phyloP scores from a whole-genome alignment of 1,139 yeast genomes.

The Chernovozyma sophiae-reginae region DNA sequence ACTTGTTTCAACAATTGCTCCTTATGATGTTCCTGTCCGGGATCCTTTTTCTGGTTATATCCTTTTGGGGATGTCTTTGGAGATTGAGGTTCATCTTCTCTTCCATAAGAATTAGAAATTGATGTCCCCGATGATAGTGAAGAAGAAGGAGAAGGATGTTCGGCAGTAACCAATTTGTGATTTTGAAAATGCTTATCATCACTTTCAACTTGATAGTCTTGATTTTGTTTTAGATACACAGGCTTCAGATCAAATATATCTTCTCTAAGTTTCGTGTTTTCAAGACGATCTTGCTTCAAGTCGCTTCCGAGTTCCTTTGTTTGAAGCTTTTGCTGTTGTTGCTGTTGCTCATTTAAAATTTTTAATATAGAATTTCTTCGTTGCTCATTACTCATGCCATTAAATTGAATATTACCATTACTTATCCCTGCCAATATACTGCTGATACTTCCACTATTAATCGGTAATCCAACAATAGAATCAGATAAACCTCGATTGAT shows the following conservation, averaged over 20 bases:
- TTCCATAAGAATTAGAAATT: conserved; percentile 29
- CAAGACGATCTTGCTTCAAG: conserved; percentile 1
- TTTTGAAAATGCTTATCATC: too few relatives aligned
- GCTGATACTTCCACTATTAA: conserved; percentile 28
- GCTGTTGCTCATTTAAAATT: conserved; percentile 30
- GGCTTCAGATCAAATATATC: conserved; percentile 35
- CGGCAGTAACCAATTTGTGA: conserved; percentile 1
- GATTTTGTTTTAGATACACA: neutral
- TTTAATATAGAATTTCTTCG: conserved; percentile 41
- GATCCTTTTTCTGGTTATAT: conserved; percentile 13
- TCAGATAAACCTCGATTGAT: conserved; percentile 19
- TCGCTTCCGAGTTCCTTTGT: conserved; percentile 4
- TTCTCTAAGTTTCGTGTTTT: conserved; percentile 29
- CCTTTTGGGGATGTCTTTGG: conserved; percentile 39
- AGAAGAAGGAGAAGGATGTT: conserved; percentile 3
- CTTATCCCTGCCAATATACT: conserved; percentile 36
- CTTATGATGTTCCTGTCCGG: neutral
- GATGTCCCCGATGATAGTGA: conserved; percentile 30
- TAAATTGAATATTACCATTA: conserved; percentile 39
- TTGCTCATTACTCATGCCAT: conserved; percentile 40
- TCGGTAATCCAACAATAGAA: conserved; percentile 24
- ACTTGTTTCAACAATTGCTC: conserved; percentile 1
- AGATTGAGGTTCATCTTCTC: conserved; percentile 38
- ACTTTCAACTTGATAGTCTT: neutral
- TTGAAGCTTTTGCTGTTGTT: conserved; percentile 3